Evolutionary conservation across 2,329 filamentous ascomycete genomes (phyloP), one percentile per base, ranked within the genome.

Genomic region (Ascochyta koolunga): DNA sequence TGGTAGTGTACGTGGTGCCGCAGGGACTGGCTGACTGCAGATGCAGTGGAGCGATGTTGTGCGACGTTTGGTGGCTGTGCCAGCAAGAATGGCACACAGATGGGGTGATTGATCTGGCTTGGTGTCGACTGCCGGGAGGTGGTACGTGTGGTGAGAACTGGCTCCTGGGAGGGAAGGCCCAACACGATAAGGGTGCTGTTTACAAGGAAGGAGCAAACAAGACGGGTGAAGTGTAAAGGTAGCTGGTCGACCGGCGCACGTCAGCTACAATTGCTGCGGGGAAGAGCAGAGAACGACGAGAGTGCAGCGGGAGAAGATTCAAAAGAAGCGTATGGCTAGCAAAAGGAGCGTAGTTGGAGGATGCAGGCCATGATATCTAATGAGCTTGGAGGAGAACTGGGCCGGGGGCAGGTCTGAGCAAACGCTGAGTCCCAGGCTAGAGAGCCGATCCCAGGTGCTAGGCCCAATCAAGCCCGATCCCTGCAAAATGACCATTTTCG

Each of bases 351-450:
- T 43, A 53, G 47, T 52, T 55, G 52, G 54, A 47, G 46, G 58
- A 58, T 51, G 48, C 41, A 50, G 52, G 51, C 50, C 54, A 45
- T 60, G 50, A 58, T 50, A 27, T 9, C 10, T 27, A 58, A 53
- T 56, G 50, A 50, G 46, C 53, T 50, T 56, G 51, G 45, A 49
- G 51, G 44, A 54, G 53, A 56, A 53, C 49, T 46, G 45, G 55
- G 49, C 54, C 55, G 49, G 47, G 43, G 39, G 47, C 51, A 59
- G 61, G 60, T 58, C 56, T 61, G 61, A 63, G 63, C 62, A 39
- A 52, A 41, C 53, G 53, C 47, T 56, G 56, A 49, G 55, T 56
- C 51, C 56, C 56, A 49, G 35, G 39, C 44, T 54, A 54, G 44
- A 45, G 45, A 40, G 51, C 45, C 51, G 51, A 54, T 50, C 45